Conservation (phyloP, 805 yeast genomes). For the Myxozyma neglecta region DNA sequence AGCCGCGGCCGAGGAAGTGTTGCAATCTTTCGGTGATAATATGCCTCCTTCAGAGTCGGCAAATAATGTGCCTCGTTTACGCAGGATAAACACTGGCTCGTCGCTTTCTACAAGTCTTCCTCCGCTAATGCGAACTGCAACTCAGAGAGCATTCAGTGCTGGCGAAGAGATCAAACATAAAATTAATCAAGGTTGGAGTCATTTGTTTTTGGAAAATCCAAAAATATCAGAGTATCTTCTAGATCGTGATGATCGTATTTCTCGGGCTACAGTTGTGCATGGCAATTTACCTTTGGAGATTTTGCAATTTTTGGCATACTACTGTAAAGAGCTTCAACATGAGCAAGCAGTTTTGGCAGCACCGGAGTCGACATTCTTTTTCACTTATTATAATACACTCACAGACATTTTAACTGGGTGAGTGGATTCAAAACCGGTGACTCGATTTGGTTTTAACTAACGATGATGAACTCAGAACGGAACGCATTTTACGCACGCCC, state of each 20-base stretch:
- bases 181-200: constrained; percentile 4
- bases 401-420: constrained; percentile 29
- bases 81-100: neutral
- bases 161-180: constrained; percentile 1
- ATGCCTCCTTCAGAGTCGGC: neutral
- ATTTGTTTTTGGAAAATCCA: constrained; percentile 13
- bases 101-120: neutral
- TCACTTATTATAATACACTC: constrained; percentile 2
- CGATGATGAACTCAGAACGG: constrained; percentile 9
- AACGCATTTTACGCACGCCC: constrained; percentile 31
- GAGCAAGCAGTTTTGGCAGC: constrained; percentile 7
- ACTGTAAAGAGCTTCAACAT: constrained; percentile 21
- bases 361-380: constrained; percentile 19
- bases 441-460: neutral
- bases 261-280: constrained; percentile 27
- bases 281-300: constrained; percentile 31
- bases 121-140: neutral
- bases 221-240: constrained; percentile 21
- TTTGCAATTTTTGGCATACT: constrained; percentile 21
- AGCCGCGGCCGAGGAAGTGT: constrained; percentile 16
- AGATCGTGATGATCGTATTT: constrained; percentile 27
- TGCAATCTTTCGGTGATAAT: neutral
- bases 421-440: neutral
- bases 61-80: neutral
- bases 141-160: neutral